A percentile compares a stretch with the other conserved stretches of the same genome.
These are phyloP conservation scores for Blepharisma stoltei DNA, from an alignment of 73 alveolate species.

Conservation along the genomic window DNA sequence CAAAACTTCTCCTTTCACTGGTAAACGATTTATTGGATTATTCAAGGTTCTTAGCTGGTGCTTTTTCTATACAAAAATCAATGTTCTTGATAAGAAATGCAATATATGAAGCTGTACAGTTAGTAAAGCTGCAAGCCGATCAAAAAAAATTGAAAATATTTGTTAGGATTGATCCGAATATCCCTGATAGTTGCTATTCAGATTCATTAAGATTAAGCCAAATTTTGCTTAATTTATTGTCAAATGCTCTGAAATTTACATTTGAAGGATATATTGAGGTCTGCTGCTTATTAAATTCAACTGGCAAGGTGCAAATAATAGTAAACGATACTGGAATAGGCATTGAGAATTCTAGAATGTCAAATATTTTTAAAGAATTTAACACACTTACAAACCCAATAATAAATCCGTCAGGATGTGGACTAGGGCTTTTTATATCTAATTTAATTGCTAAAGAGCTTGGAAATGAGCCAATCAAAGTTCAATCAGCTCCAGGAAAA, in stretches of 20 bases:
- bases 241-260: constrained; percentile 50
- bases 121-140: constrained; percentile 34
- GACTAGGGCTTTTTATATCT: neutral
- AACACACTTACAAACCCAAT: neutral
- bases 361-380: neutral
- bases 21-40: constrained; percentile 47
- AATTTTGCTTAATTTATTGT: constrained; percentile 38
- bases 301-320: neutral
- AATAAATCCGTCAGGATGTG: neutral
- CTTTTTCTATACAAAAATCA: constrained; percentile 27
- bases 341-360: neutral
- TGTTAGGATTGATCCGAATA: neutral
- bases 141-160: constrained; percentile 34
- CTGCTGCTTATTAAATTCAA: neutral
- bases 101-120: constrained; percentile 12
- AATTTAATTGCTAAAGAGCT: neutral
- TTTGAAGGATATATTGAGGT: constrained; percentile 34
- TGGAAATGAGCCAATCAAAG: neutral
- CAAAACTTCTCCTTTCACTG: constrained; percentile 26
- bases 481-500: neutral
- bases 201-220: constrained; percentile 39
- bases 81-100: neutral
- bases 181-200: constrained; percentile 13
- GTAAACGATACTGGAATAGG: neutral
- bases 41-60: constrained; percentile 33